Conservation (phyloP, 495 filamentous ascomycete genomes). For the Daldinia loculata region DNA sequence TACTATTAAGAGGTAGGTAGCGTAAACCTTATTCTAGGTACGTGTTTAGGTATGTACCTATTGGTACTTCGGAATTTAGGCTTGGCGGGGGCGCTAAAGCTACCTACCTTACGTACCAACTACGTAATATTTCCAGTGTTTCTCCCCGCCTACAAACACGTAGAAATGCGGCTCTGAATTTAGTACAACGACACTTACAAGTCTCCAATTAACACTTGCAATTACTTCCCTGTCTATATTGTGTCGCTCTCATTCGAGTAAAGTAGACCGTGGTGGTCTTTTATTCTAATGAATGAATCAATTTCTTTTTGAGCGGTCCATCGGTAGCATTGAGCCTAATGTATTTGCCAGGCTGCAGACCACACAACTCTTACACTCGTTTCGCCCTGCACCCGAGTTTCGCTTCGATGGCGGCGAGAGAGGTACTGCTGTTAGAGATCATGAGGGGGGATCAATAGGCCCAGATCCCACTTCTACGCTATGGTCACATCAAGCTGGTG, state of each 20-base stretch:
- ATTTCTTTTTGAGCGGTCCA: conserved; percentile 74
- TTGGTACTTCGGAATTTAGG: conserved; percentile 10
- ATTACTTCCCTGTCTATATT: not conserved
- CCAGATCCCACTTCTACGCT: conserved; percentile 40
- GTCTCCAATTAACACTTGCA: not conserved
- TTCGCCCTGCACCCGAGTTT: conserved; percentile 70
- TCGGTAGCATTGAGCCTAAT: conserved; percentile 68
- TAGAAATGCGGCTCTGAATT: conserved; percentile 31
- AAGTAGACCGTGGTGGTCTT: conserved; percentile 14
- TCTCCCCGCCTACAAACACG: conserved; percentile 18
- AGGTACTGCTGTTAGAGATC: conserved; percentile 34
- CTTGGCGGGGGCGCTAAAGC: conserved; percentile 21
- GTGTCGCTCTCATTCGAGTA: not conserved
- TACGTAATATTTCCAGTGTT: conserved; percentile 27
- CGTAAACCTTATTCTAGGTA: not conserved
- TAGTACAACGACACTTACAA: conserved; percentile 21
- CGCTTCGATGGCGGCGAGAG: conserved; percentile 70
- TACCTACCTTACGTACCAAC: not conserved
- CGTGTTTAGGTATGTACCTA: not conserved
- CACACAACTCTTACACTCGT: conserved; percentile 59
- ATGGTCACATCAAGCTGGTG: conserved; percentile 77
- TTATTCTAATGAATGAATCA: conserved; percentile 76
- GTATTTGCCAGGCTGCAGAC: conserved; percentile 70
- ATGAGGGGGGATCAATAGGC: conserved; percentile 23
- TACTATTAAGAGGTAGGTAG: too few species aligned